Percentiles rank a stretch among this genome's conserved stretches.
phyloP scores from a whole-genome alignment of 306 rosid species.

The Castanea mollissima region DNA sequence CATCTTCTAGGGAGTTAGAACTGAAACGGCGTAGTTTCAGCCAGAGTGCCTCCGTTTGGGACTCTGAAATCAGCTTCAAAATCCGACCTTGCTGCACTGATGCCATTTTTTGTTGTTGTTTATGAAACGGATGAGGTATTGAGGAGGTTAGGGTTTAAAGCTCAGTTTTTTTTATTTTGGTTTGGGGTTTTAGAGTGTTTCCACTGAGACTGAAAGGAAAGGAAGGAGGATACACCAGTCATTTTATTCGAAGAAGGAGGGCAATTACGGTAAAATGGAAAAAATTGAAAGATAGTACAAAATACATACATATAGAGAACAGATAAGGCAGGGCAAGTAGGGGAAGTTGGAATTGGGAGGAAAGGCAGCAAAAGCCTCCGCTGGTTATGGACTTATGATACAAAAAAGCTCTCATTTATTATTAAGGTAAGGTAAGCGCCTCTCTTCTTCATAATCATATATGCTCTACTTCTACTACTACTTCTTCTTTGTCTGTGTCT shows the following conservation, averaged over 20 bases:
- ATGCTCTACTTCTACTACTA: too few relatives aligned
- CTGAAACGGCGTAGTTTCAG: slow-evolving; percentile 38
- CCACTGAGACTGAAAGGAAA: too few relatives aligned
- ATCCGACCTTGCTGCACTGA: slow-evolving; percentile 20
- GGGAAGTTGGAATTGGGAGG: too few relatives aligned
- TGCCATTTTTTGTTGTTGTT: slow-evolving; percentile 18
- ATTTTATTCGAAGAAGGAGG: background rate
- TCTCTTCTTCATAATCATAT: too few relatives aligned
- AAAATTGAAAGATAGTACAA: background rate
- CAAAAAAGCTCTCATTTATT: too few relatives aligned
- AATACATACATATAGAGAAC: background rate
- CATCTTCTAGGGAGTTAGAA: slow-evolving; percentile 39
- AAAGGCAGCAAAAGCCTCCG: background rate
- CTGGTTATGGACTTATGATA: too few relatives aligned
- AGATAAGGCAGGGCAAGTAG: slow-evolving; percentile 9
- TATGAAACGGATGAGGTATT: background rate
- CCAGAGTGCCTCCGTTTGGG: slow-evolving; percentile 18
- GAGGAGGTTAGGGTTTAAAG: background rate
- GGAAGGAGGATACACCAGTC: background rate
- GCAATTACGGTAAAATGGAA: background rate
- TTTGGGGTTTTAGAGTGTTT: too few relatives aligned
- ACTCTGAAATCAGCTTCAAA: slow-evolving; percentile 26
- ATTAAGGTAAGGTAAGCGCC: too few relatives aligned
- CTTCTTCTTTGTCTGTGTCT: too few relatives aligned
- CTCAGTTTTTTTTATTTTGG: too few relatives aligned